Conservation (phyloP, 306 rosid species). For the Cucurbita moschata region DNA sequence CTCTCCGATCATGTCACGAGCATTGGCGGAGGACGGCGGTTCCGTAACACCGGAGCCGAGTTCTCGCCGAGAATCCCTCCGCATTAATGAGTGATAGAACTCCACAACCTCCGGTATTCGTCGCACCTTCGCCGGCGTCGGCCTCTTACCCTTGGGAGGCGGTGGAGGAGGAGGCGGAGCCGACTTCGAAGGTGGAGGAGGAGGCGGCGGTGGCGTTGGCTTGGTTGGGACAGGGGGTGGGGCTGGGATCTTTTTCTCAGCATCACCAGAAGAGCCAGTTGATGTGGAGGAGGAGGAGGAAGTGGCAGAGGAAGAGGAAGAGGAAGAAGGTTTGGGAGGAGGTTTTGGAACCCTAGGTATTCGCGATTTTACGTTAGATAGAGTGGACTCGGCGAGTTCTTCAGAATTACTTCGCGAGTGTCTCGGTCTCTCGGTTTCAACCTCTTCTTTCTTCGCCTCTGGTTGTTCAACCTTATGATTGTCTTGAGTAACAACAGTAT, state of each 20-base stretch:
- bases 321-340: constrained; percentile 52
- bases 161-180: constrained; percentile 75
- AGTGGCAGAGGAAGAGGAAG: constrained; percentile 13
- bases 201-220: constrained; percentile 12
- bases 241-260: constrained; percentile 22
- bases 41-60: constrained; percentile 27
- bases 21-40: constrained; percentile 41
- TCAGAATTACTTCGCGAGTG: constrained; percentile 72
- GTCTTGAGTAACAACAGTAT: constrained; percentile 17
- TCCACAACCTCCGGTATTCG: constrained; percentile 92
- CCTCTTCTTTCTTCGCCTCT: constrained; percentile 42
- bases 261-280: constrained; percentile 3
- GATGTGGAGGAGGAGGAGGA: constrained; percentile 19
- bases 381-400: constrained; percentile 48
- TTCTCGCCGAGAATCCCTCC: constrained; percentile 74
- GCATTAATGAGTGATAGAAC: constrained; percentile 89
- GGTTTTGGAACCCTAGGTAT: constrained; percentile 88
- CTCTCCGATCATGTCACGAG: constrained; percentile 99
- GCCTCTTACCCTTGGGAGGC: constrained; percentile 32
- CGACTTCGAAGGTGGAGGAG: constrained; percentile 8
- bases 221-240: constrained; percentile 25
- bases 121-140: constrained; percentile 49
- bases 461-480: constrained; percentile 22
- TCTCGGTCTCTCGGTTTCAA: constrained; percentile 36
- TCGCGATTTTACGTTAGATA: constrained; percentile 46